Evolutionary conservation across 2,329 filamentous ascomycete species (phyloP).

Genomic region (Pyricularia sp.): DNA sequence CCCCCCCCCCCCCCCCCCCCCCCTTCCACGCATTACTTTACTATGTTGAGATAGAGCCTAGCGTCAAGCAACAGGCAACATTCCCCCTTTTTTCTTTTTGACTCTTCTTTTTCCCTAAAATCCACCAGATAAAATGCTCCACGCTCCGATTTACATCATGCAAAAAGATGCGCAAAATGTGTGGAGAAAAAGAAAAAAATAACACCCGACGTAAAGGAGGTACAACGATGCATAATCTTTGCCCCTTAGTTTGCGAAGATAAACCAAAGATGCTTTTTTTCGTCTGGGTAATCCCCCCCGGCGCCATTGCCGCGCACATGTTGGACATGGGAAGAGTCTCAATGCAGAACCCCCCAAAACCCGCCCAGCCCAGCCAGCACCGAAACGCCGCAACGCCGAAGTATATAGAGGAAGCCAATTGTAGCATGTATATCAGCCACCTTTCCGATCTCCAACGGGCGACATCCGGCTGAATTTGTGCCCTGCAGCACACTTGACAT

Average conservation of each 20-base stretch:
- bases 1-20: no score
- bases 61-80: background rate
- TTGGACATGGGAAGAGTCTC: background rate
- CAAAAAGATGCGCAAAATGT: background rate
- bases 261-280: background rate
- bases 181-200: no score
- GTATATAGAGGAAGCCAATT: background rate
- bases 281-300: background rate
- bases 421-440: background rate
- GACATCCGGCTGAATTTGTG: background rate
- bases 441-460: background rate
- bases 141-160: background rate
- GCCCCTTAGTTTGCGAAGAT: background rate
- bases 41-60: background rate
- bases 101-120: background rate
- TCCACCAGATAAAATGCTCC: background rate
- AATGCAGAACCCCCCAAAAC: background rate
- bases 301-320: background rate
- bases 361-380: background rate
- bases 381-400: background rate
- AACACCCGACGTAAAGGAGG: background rate
- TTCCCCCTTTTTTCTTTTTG: background rate
- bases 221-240: background rate
- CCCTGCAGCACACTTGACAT: background rate
- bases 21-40: background rate